Evolutionary conservation across 768 basidiomycete species (phyloP), one percentile per base, ranked within the genome.

Genomic region (Terana coerulea): DNA sequence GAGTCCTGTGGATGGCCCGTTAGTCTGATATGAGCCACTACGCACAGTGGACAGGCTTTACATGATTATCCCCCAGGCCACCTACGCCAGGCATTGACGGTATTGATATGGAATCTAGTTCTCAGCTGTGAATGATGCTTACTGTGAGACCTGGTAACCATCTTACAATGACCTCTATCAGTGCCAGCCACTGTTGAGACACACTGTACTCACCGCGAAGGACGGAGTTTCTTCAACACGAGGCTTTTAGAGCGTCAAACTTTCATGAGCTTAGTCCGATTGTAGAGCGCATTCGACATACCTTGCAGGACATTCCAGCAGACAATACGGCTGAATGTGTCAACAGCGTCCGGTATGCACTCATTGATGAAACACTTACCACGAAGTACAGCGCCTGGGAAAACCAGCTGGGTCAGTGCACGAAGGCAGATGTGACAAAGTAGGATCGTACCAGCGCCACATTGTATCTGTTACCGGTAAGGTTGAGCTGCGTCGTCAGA

Each of bases 361-460:
- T 45, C n/a, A 24, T 45, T 24, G 31, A 12, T 15, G 21, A 35
- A 19, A n/a, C 31, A 42, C 81, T 49, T 60, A 85, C 84, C 33
- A 87, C 76, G 63, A 86, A 86, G 59, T 76, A 87, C 77, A 82
- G 79, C 0, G 83, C 84, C 83, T n/a, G n/a, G n/a, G n/a, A n/a
- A n/a, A n/a, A n/a, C n/a, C n/a, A n/a, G n/a, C n/a, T n/a, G n/a
- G n/a, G n/a, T n/a, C n/a, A n/a, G n/a, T 10, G 10, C 33, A 10
- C 33, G 17, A 34, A n/a, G 33, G 33, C 10, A 34, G 17, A 56
- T 53, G 24, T 86, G 24, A 43, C 7, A 14, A 22, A 25, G 42
- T 7, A 3, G 22, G n/a, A 14, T 58, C 51, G 45, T 52, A 55
- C 33, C 53, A 59, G 39, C 2, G 57, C 57, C n/a, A 49, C 43